Conservation (phyloP, 2,329 filamentous ascomycete genomes). For the Fusarium stilboides region DNA sequence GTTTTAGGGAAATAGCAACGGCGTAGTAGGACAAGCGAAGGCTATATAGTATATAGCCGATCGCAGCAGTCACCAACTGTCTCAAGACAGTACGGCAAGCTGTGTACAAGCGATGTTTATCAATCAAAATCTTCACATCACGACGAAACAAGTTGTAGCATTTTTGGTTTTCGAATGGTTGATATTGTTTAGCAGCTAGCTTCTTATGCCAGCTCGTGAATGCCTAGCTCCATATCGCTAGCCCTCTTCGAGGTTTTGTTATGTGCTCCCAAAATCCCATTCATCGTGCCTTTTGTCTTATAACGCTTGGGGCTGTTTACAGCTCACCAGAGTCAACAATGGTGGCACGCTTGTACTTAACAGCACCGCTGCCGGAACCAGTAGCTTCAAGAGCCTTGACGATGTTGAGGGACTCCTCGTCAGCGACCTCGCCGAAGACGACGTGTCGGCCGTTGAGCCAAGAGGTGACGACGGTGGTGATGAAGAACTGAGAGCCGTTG, state of each 20-base stretch:
- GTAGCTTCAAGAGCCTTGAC: slow-evolving; percentile 75
- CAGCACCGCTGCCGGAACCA: slow-evolving; percentile 68
- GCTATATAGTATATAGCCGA: slow-evolving; percentile 27
- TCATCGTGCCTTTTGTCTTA: slow-evolving; percentile 18
- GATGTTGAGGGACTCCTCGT: slow-evolving; percentile 63
- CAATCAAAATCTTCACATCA: slow-evolving; percentile 10
- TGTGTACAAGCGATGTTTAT: slow-evolving; percentile 1
- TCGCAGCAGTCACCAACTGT: slow-evolving; percentile 17
- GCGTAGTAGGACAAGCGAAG: slow-evolving; percentile 44
- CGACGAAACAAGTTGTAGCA: not conserved
- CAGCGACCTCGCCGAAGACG: slow-evolving; percentile 83
- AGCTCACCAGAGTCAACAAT: slow-evolving; percentile 69
- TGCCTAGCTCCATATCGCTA: slow-evolving; percentile 38
- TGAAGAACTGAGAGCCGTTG: slow-evolving; percentile 98
- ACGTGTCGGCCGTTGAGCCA: slow-evolving; percentile 90
- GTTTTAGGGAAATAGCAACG: slow-evolving; percentile 42
- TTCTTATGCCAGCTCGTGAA: slow-evolving; percentile 33
- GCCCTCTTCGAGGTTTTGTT: slow-evolving; percentile 41
- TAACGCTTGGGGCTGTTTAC: slow-evolving; percentile 53
- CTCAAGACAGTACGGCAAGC: slow-evolving; percentile 7
- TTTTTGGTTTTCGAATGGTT: slow-evolving; percentile 38
- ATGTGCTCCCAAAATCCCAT: slow-evolving; percentile 36
- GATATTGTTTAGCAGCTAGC: slow-evolving; percentile 41
- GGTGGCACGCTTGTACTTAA: slow-evolving; percentile 73
- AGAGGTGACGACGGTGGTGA: slow-evolving; percentile 91